Percentiles rank a stretch among this genome's conserved stretches.
These are phyloP conservation scores for Eimeria acervulina DNA, from an alignment of 169 alveolate genomes.

Conservation along the genomic window DNA sequence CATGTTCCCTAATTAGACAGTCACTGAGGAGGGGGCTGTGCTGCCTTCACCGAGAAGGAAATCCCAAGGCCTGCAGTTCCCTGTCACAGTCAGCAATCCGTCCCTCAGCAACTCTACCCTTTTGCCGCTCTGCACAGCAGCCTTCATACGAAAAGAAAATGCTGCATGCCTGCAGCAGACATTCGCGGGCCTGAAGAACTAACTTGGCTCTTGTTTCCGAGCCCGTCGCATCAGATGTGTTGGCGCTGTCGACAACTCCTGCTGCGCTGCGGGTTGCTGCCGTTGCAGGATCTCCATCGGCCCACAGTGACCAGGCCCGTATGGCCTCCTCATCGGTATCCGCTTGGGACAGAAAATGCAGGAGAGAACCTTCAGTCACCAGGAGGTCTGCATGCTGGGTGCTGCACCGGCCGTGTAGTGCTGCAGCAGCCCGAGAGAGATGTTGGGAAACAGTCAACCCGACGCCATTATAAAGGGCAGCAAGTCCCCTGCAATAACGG, in stretches of 20 bases:
- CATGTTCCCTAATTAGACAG: background rate
- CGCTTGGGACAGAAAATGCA: slow-evolving; percentile 41
- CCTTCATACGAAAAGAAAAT: slow-evolving; percentile 57
- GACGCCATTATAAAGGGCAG: slow-evolving; percentile 32
- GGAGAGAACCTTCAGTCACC: slow-evolving; percentile 43
- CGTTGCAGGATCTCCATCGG: background rate
- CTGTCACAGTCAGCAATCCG: slow-evolving; percentile 53
- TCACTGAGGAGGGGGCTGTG: background rate
- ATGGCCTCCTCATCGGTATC: slow-evolving; percentile 49
- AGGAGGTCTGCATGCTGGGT: slow-evolving; percentile 47
- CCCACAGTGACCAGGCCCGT: slow-evolving; percentile 49
- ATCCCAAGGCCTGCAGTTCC: slow-evolving; percentile 44
- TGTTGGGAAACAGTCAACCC: slow-evolving; percentile 47
- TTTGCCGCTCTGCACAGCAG: slow-evolving; percentile 31
- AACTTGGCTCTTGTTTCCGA: slow-evolving; percentile 34
- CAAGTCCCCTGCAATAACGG: slow-evolving; percentile 35
- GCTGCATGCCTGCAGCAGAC: slow-evolving; percentile 64
- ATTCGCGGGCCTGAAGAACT: slow-evolving; percentile 49
- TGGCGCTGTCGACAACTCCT: background rate
- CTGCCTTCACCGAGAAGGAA: background rate
- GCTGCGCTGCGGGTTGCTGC: background rate
- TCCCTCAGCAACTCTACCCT: slow-evolving; percentile 34
- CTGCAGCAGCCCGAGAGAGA: slow-evolving; percentile 57
- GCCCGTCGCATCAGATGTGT: background rate
- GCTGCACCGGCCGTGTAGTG: slow-evolving; percentile 55